Percentiles rank a stretch among this genome's conserved stretches.
phyloP scores from a whole-genome alignment of 106 monocot genomes.

The Acorus gramineus region DNA sequence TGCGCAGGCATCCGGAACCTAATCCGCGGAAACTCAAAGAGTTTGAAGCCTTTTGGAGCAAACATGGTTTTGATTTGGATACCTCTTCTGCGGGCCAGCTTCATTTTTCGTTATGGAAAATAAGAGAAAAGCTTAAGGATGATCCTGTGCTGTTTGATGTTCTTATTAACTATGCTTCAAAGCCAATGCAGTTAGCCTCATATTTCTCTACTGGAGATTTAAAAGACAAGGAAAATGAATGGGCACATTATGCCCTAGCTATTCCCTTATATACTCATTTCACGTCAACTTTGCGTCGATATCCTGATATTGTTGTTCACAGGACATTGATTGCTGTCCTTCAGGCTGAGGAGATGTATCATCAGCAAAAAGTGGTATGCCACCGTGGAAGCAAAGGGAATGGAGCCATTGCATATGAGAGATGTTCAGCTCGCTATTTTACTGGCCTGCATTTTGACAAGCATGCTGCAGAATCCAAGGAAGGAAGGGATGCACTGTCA shows the following conservation, averaged over 20 bases:
- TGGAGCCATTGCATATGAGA: background rate
- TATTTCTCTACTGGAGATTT: constrained; percentile 83
- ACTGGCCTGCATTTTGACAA: constrained; percentile 50
- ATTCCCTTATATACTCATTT: constrained; percentile 87
- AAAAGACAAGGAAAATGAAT: constrained; percentile 47
- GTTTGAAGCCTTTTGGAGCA: constrained; percentile 72
- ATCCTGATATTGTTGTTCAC: constrained; percentile 95
- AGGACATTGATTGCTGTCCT: constrained; percentile 55
- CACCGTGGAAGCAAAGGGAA: background rate
- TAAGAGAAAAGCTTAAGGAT: constrained; percentile 60
- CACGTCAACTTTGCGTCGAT: constrained; percentile 81
- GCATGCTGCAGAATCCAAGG: constrained; percentile 40
- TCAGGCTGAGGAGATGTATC: constrained; percentile 60
- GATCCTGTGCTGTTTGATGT: constrained; percentile 74
- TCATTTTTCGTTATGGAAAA: constrained; percentile 58
- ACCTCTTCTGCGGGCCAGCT: constrained; percentile 67
- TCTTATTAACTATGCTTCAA: constrained; percentile 68
- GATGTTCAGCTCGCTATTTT: constrained; percentile 24
- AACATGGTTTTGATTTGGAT: constrained; percentile 78
- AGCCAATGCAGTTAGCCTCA: constrained; percentile 75
- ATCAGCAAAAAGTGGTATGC: constrained; percentile 19
- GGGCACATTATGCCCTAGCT: constrained; percentile 82
- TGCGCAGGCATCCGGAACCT: constrained; percentile 90
- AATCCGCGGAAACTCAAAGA: constrained; percentile 70
- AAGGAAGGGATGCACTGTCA: constrained; percentile 49